Evolutionary conservation across 2,329 filamentous ascomycete species (phyloP).

Genomic region (Trichoderma endophyticum): DNA sequence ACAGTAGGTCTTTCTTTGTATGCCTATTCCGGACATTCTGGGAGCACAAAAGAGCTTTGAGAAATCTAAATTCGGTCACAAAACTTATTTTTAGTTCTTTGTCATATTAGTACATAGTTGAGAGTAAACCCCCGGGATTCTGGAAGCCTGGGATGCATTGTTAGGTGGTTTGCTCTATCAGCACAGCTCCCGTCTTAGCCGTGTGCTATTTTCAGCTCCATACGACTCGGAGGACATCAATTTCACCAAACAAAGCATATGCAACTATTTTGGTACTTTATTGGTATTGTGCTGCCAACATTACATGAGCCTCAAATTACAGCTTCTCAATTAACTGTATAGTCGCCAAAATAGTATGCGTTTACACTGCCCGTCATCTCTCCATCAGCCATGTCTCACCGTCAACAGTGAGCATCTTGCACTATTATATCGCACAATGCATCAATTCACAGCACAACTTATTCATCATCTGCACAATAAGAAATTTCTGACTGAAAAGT

Average conservation of each 20-base stretch:
- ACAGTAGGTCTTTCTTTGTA: background rate
- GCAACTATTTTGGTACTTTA: background rate
- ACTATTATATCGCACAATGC: background rate
- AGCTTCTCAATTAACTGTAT: background rate
- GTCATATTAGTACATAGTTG: too few species aligned
- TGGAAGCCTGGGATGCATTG: background rate
- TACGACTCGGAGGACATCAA: background rate
- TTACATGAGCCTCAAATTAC: background rate
- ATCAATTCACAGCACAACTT: background rate
- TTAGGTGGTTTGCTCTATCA: background rate
- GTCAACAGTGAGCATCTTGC: background rate
- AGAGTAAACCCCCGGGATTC: too few species aligned
- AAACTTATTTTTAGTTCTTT: background rate
- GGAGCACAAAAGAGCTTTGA: background rate
- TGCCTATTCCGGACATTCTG: background rate
- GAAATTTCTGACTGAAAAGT: too few species aligned
- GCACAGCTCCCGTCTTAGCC: background rate
- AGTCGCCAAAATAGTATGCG: background rate
- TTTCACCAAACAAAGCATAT: background rate
- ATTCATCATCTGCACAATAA: background rate
- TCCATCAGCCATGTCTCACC: accelerated
- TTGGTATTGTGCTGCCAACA: accelerated
- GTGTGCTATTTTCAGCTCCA: background rate
- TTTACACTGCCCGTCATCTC: background rate
- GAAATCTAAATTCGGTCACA: background rate